Percentiles rank a stretch among this genome's conserved stretches.
These are phyloP conservation scores for Cyberlindnera euphorbiiphila DNA, from an alignment of 805 yeast species.

Conservation along the genomic window DNA sequence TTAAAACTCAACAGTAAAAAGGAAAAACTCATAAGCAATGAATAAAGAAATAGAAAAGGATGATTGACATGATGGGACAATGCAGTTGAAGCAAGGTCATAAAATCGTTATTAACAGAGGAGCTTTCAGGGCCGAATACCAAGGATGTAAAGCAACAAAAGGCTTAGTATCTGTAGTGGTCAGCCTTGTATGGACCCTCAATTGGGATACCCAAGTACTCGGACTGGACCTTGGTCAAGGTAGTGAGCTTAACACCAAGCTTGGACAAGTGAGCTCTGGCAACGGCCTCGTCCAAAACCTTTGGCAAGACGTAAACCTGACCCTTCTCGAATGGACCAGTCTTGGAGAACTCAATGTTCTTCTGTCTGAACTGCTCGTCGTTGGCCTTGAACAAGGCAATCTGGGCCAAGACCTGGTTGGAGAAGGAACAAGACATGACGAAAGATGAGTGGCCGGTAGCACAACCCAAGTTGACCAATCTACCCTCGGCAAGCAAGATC, in stretches of 20 bases:
- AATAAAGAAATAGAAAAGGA: conserved; percentile 6
- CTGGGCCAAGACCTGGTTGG: conserved; percentile 99
- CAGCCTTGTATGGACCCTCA: conserved; percentile 98
- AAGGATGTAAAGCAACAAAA: background rate
- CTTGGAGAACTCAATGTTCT: conserved; percentile 86
- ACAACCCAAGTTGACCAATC: conserved; percentile 98
- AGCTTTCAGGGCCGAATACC: background rate
- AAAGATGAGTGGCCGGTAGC: conserved; percentile 99
- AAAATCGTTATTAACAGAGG: conserved; percentile 2
- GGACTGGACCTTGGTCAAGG: conserved; percentile 75
- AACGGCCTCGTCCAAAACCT: conserved; percentile 97
- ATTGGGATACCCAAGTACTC: conserved; percentile 89
- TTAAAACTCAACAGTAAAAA: conserved; percentile 4
- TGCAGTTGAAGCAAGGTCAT: conserved; percentile 27
- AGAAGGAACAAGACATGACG: conserved; percentile 99
- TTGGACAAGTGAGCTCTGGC: conserved; percentile 95
- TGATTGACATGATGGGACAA: conserved; percentile 7
- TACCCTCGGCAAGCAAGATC: conserved; percentile 97
- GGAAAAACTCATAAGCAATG: conserved; percentile 5
- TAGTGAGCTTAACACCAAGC: conserved; percentile 84
- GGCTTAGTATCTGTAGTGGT: conserved; percentile 90
- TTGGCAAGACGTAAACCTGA: conserved; percentile 89
- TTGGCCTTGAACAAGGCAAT: conserved; percentile 92
- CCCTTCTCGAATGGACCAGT: conserved; percentile 88
- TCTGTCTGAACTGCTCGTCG: conserved; percentile 72